These are phyloP conservation scores for Beta corolliflora DNA, from an alignment of 179 eudicot species.

Conservation along the genomic window DNA sequence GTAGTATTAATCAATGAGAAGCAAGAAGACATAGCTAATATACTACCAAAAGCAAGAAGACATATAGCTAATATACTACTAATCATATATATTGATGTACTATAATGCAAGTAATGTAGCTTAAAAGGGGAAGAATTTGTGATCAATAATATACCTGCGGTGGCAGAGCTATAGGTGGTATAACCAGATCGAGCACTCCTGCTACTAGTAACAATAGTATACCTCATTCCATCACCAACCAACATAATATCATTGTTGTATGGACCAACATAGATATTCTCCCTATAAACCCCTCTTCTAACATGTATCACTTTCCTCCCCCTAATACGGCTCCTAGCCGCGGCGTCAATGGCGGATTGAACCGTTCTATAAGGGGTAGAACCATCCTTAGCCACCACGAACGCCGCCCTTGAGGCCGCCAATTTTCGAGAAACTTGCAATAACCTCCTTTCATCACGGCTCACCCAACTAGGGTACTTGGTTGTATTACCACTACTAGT, in stretches of 20 bases:
- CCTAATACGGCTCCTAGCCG: conserved; percentile 43
- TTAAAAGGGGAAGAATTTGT: not conserved
- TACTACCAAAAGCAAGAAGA: too few species aligned
- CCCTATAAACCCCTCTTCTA: conserved; percentile 55
- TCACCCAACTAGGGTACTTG: conserved; percentile 55
- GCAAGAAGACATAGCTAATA: too few species aligned
- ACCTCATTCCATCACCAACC: conserved; percentile 53
- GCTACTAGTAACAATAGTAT: conserved; percentile 51
- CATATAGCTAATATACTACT: too few species aligned
- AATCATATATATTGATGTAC: too few species aligned
- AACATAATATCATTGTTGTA: conserved; percentile 50
- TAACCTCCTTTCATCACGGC: conserved; percentile 43
- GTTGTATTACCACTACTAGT: conserved; percentile 15
- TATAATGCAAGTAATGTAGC: not conserved
- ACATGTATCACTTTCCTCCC: conserved; percentile 57
- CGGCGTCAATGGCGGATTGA: conserved; percentile 62
- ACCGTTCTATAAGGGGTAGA: conserved; percentile 49
- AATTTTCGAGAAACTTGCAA: conserved; percentile 30
- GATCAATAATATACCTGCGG: conserved; percentile 38
- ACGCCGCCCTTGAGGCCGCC: conserved; percentile 24
- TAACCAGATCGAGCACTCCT: conserved; percentile 60
- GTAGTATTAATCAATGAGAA: too few species aligned
- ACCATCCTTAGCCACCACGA: conserved; percentile 59
- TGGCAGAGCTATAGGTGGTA: conserved; percentile 70
- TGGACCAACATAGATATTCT: conserved; percentile 55